These are phyloP conservation scores for Melastoma candidum DNA, from an alignment of 441 rosid species.

Conservation along the genomic window DNA sequence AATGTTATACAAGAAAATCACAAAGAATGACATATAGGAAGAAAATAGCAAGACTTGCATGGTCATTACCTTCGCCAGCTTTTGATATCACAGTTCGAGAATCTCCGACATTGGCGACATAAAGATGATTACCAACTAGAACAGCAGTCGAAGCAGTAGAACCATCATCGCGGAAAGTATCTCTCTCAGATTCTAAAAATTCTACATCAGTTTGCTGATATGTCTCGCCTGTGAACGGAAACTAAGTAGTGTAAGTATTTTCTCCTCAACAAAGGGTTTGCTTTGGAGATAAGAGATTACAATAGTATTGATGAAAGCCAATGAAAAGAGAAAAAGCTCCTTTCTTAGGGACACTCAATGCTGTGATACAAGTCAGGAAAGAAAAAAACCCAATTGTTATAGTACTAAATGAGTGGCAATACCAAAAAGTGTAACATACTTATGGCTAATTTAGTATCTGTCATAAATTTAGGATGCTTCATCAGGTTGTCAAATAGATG, in stretches of 20 bases:
- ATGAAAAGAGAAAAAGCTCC: too few species aligned
- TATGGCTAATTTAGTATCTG: slow-evolving; percentile 72
- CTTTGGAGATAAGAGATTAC: too few species aligned
- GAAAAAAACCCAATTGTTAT: too few species aligned
- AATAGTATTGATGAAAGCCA: too few species aligned
- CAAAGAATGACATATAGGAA: too few species aligned
- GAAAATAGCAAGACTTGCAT: too few species aligned
- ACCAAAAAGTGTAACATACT: slow-evolving; percentile 31
- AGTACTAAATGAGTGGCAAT: not conserved
- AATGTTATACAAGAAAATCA: too few species aligned
- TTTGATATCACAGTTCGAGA: slow-evolving; percentile 86
- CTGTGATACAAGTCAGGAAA: too few species aligned
- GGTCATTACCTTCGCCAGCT: slow-evolving; percentile 67
- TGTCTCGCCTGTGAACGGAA: slow-evolving; percentile 59
- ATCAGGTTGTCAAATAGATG: slow-evolving; percentile 84
- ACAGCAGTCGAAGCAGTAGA: slow-evolving; percentile 98
- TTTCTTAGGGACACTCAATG: too few species aligned
- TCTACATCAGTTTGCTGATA: slow-evolving; percentile 77
- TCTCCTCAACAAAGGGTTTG: not conserved
- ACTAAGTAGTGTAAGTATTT: slow-evolving; percentile 5
- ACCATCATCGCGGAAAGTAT: slow-evolving; percentile 87
- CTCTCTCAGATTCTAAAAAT: slow-evolving; percentile 81
- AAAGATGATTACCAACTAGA: slow-evolving; percentile 79
- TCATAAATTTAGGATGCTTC: slow-evolving; percentile 78
- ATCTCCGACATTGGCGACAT: slow-evolving; percentile 98